phyloP scores from a whole-genome alignment of 2,329 filamentous ascomycete genomes.

The Plectosphaerella sp. region DNA sequence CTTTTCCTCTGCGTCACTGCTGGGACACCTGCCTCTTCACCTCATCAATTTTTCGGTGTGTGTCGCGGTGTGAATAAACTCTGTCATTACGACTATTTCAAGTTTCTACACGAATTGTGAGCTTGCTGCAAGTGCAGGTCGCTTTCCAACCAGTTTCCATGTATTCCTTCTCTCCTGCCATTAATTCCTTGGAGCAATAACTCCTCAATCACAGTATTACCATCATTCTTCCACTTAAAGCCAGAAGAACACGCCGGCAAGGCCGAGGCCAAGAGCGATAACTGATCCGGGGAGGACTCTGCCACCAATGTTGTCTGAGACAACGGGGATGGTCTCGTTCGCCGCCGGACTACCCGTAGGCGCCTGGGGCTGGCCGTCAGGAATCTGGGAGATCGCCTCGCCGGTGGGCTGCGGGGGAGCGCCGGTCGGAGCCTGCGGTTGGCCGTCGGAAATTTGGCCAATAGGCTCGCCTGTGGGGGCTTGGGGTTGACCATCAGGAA shows the following conservation, averaged over 20 bases:
- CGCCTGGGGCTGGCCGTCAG: conserved; percentile 24
- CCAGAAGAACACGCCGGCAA: conserved; percentile 26
- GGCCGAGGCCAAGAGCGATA: conserved; percentile 25
- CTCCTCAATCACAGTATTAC: no score
- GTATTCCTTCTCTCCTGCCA: neutral
- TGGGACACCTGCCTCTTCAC: no score
- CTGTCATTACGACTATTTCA: no score
- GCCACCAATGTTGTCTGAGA: conserved; percentile 21
- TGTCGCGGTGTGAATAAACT: no score
- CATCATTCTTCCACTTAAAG: conserved; percentile 20
- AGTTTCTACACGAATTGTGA: no score
- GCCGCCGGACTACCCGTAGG: conserved; percentile 15
- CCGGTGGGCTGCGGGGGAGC: conserved; percentile 5
- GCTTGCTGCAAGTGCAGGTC: no score
- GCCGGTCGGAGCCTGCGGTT: conserved; percentile 9
- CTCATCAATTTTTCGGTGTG: no score
- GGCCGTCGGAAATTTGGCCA: neutral
- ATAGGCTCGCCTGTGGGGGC: conserved; percentile 9
- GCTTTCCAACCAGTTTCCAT: no score
- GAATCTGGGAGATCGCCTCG: conserved; percentile 17
- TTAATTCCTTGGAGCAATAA: neutral
- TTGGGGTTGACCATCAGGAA: conserved; percentile 24
- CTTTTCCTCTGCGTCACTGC: no score
- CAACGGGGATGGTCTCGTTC: conserved; percentile 12
- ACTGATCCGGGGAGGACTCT: conserved; percentile 24